Evolutionary conservation across 2,329 filamentous ascomycete species (phyloP).

Genomic region (Sporothrix sp.): DNA sequence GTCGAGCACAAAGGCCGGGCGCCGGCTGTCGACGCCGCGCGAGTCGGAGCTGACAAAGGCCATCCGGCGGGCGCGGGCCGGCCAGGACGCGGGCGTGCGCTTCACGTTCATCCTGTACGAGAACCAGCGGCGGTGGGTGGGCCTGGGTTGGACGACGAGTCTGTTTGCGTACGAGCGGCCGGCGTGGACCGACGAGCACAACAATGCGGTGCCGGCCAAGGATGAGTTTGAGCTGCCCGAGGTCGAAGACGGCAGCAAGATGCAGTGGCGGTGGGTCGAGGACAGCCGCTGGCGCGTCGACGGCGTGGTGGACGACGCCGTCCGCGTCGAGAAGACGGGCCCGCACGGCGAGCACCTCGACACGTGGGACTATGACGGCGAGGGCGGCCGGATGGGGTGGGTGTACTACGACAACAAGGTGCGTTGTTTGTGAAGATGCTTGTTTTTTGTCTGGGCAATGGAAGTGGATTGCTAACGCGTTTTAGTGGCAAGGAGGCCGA

Average conservation of each 20-base stretch:
- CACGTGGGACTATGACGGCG: conserved; percentile 44
- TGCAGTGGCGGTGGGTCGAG: conserved; percentile 68
- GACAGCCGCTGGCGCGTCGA: conserved; percentile 81
- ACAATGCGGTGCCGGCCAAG: conserved; percentile 67
- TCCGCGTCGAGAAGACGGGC: conserved; percentile 17
- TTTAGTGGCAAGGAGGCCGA: conserved; percentile 78
- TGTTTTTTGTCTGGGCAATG: conserved; percentile 18
- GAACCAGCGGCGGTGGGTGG: conserved; percentile 91
- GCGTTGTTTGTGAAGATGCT: no score
- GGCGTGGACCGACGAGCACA: conserved; percentile 92
- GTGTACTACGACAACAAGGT: conserved; percentile 98
- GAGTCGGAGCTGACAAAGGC: conserved; percentile 41
- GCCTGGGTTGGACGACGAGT: conserved; percentile 87
- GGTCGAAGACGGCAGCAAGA: conserved; percentile 48
- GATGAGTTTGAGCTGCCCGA: conserved; percentile 57
- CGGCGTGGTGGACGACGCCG: conserved; percentile 49
- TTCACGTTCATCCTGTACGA: conserved; percentile 97
- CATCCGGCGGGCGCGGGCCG: conserved; percentile 26
- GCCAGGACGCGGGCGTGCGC: conserved; percentile 66
- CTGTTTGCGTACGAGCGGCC: conserved; percentile 83
- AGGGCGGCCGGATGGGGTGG: conserved; percentile 68
- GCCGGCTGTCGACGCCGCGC: conserved; percentile 25
- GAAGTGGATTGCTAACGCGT: background rate
- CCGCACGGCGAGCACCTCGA: conserved; percentile 26
- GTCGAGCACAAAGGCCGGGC: conserved; percentile 22